These are phyloP conservation scores for Torulaspora globosa DNA, from an alignment of 1,139 yeast species.

Conservation along the genomic window DNA sequence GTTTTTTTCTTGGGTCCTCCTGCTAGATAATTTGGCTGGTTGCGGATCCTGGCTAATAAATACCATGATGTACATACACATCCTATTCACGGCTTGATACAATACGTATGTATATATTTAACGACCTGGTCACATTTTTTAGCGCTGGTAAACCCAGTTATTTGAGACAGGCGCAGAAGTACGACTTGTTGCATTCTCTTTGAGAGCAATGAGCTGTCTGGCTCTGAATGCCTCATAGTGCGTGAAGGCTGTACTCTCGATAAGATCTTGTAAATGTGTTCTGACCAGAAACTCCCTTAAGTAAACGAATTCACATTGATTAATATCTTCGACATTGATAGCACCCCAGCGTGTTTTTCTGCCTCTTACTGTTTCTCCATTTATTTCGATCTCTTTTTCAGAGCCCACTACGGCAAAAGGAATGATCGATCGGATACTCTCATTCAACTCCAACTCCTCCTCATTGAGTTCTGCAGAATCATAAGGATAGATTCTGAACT, in stretches of 20 bases:
- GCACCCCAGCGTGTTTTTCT: slow-evolving; percentile 93
- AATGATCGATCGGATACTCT: slow-evolving; percentile 70
- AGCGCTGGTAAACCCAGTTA: slow-evolving; percentile 18
- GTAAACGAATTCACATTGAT: slow-evolving; percentile 92
- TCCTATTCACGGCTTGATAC: neutral
- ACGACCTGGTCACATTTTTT: neutral
- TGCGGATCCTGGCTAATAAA: too few species aligned
- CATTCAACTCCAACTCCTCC: slow-evolving; percentile 75
- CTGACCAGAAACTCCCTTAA: slow-evolving; percentile 90
- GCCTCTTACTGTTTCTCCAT: slow-evolving; percentile 80
- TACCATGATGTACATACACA: neutral
- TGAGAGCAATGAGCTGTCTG: slow-evolving; percentile 87
- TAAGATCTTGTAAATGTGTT: slow-evolving; percentile 92
- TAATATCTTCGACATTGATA: slow-evolving; percentile 85
- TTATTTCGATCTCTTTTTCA: slow-evolving; percentile 67
- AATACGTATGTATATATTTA: neutral
- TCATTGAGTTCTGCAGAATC: slow-evolving; percentile 71
- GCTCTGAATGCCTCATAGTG: slow-evolving; percentile 94
- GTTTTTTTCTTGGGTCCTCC: too few species aligned
- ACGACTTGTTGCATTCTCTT: slow-evolving; percentile 64
- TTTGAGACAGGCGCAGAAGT: slow-evolving; percentile 21
- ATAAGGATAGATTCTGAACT: slow-evolving; percentile 81
- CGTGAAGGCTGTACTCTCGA: slow-evolving; percentile 81
- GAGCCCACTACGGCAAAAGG: slow-evolving; percentile 97
- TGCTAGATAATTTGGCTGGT: too few species aligned